phyloP scores from a whole-genome alignment of 2,329 filamentous ascomycete genomes.

The Ophiocordyceps camponoti-saundersi region DNA sequence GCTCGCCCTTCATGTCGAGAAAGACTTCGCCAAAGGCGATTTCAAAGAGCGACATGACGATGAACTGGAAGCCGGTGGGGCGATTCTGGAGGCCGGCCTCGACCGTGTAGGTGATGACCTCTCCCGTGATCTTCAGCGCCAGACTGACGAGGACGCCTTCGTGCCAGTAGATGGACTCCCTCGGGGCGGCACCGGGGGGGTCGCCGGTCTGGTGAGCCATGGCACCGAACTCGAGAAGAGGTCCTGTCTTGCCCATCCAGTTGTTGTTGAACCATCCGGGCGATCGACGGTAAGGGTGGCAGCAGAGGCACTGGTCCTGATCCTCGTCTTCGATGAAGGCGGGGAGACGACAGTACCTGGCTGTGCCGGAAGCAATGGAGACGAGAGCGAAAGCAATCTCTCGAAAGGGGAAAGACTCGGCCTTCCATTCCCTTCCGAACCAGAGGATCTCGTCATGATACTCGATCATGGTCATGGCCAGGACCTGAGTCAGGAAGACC shows the following conservation, averaged over 20 bases:
- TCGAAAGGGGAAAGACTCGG: constrained; percentile 6
- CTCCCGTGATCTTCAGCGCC: constrained; percentile 2
- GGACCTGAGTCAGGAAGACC: constrained; percentile 2
- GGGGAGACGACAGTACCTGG: background rate
- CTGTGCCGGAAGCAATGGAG: constrained; percentile 3
- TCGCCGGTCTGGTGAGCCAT: constrained; percentile 2
- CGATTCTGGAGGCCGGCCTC: constrained; percentile 5
- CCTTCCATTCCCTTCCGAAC: constrained; percentile 5
- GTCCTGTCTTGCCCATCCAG: background rate
- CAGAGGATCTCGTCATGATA: constrained; percentile 2
- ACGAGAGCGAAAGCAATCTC: constrained; percentile 6
- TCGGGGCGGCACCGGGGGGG: constrained; percentile 1
- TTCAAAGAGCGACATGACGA: constrained; percentile 7
- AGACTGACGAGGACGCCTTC: constrained; percentile 4
- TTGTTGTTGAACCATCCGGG: background rate
- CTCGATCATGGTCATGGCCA: constrained; percentile 1
- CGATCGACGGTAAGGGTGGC: background rate
- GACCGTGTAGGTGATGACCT: constrained; percentile 4
- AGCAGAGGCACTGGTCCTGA: no score
- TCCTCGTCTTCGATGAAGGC: no score
- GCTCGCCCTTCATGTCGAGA: background rate
- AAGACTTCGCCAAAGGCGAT: constrained; percentile 7
- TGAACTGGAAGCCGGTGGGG: constrained; percentile 5
- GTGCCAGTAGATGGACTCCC: constrained; percentile 5
- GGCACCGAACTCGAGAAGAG: constrained; percentile 2